A percentile compares a stretch with the other conserved stretches of the same genome.
Conservation (phyloP, 805 yeast genomes). For the Wickerhamiella allomyrinae region DNA sequence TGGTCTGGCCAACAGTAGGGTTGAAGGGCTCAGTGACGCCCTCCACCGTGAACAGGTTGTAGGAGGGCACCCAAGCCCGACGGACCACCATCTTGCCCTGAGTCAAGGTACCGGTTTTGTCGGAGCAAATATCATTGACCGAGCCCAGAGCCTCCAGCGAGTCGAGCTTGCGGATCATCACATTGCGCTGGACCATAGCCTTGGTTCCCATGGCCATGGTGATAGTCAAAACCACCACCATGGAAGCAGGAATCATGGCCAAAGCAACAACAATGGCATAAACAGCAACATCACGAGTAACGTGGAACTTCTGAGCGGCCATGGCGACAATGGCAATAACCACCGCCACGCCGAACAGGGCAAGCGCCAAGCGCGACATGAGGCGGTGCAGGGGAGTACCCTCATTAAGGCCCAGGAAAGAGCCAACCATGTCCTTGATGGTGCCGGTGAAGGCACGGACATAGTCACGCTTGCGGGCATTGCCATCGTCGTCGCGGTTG, state of each 20-base stretch:
- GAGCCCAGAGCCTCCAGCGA: slow-evolving; percentile 70
- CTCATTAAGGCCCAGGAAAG: slow-evolving; percentile 55
- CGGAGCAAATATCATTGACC: slow-evolving; percentile 67
- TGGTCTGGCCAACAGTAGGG: slow-evolving; percentile 41
- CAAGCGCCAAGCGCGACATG: slow-evolving; percentile 61
- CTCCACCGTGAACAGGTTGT: slow-evolving; percentile 42
- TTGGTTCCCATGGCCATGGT: slow-evolving; percentile 77
- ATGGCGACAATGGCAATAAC: slow-evolving; percentile 72
- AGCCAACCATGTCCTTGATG: slow-evolving; percentile 41
- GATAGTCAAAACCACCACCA: slow-evolving; percentile 68
- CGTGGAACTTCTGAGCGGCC: slow-evolving; percentile 66
- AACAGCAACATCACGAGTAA: slow-evolving; percentile 69
- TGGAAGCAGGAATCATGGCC: slow-evolving; percentile 70
- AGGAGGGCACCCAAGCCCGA: slow-evolving; percentile 51
- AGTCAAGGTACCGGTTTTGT: slow-evolving; percentile 71
- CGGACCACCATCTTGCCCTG: slow-evolving; percentile 69
- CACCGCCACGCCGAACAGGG: slow-evolving; percentile 64
- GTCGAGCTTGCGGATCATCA: slow-evolving; percentile 62
- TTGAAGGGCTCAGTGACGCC: slow-evolving; percentile 47
- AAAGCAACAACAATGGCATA: slow-evolving; percentile 79
- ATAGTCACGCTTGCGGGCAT: slow-evolving; percentile 32
- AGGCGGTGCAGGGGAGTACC: slow-evolving; percentile 77
- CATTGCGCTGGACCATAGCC: slow-evolving; percentile 53
- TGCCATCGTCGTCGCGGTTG: slow-evolving; percentile 31
- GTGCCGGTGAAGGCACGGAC: slow-evolving; percentile 35